Base-by-base conservation (phyloP, 2,329 filamentous ascomycete species). In the Didymellaceae sp. region DNA sequence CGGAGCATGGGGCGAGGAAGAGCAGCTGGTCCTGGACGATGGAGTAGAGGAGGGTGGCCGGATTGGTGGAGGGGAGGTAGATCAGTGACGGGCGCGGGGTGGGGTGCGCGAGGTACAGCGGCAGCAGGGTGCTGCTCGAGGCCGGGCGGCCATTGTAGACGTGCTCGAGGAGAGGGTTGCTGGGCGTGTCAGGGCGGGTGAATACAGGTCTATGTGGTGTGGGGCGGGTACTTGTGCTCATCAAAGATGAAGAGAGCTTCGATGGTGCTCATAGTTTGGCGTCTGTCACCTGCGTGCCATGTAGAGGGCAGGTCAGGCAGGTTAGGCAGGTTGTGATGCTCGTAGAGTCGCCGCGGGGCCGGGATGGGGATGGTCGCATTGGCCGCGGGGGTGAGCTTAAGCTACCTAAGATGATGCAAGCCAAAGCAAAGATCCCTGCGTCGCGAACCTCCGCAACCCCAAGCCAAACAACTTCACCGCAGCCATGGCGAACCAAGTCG, bases 241-340 rank as follows among this genome's bases (percentile, higher is more conserved):
- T 97, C 92, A 75, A 89, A 97, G 73, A 99, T 91, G 80, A 97
- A 93, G 68, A 99, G 82, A 72, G 93, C 94, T 80, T 97, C 93
- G 70, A 99, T 89, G 71, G 89, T 86, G 78, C 90, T 76, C 78
- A 81, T 81, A 5, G 49, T 43, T 74, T 52, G 31, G 17, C 18
- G 13, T 34, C 25, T 47, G 52, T 58, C 46, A 51, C 51, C 50
- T 51, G 33, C 24, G 34, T 50, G 56, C 57, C 58, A 67, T 63
- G 52, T 39, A 49, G 37, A 55, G 38, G 13, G 13, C n/a, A n/a
- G n/a, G n/a, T n/a, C n/a, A n/a, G n/a, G n/a, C n/a, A n/a, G n/a
- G n/a, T n/a, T n/a, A n/a, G n/a, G n/a, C n/a, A n/a, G 6, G 24
- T 6, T 5, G 30, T 28, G 26, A 28, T n/a, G n/a, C n/a, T n/a